These are phyloP conservation scores for Ochromonas danica DNA, from an alignment of 108 stramenopile genomes.

Conservation along the genomic window DNA sequence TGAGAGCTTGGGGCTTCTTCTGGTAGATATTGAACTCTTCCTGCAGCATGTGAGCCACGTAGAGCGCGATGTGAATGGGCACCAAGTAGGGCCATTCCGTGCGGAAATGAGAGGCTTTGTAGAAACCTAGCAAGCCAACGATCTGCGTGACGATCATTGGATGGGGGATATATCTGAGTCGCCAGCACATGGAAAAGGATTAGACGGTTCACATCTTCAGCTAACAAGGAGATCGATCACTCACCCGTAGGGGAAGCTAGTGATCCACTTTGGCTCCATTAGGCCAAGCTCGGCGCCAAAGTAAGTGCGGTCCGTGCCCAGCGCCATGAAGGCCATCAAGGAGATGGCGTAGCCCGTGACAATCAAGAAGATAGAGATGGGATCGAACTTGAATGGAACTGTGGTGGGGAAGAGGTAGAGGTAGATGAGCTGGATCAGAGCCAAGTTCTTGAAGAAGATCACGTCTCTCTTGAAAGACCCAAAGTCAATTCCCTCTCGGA, in stretches of 20 bases:
- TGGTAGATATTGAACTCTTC: constrained; percentile 33
- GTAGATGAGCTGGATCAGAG: constrained; percentile 37
- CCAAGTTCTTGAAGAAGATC: constrained; percentile 44
- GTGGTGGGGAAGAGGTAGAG: constrained; percentile 28
- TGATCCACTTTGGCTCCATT: constrained; percentile 45
- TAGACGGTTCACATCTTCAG: neutral
- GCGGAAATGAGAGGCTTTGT: constrained; percentile 34
- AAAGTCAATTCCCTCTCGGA: constrained; percentile 37
- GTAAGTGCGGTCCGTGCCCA: constrained; percentile 51
- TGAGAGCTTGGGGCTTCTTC: too few relatives aligned
- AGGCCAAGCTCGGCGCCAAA: constrained; percentile 48
- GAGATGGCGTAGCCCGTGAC: constrained; percentile 37
- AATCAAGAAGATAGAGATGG: constrained; percentile 37
- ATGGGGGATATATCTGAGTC: constrained; percentile 36
- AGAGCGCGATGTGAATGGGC: constrained; percentile 45
- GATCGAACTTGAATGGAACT: constrained; percentile 10
- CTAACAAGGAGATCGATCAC: too few relatives aligned
- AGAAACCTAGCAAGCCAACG: constrained; percentile 38
- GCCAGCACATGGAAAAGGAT: neutral
- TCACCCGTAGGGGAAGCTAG: constrained; percentile 44
- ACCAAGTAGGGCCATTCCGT: constrained; percentile 39
- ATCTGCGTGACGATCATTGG: constrained; percentile 51
- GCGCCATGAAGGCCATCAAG: constrained; percentile 33
- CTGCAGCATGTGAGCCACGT: constrained; percentile 45
- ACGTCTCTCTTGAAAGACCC: constrained; percentile 49